Conservation (phyloP, 2,329 filamentous ascomycete genomes). For the Stagonosporopsis rhizophila region DNA sequence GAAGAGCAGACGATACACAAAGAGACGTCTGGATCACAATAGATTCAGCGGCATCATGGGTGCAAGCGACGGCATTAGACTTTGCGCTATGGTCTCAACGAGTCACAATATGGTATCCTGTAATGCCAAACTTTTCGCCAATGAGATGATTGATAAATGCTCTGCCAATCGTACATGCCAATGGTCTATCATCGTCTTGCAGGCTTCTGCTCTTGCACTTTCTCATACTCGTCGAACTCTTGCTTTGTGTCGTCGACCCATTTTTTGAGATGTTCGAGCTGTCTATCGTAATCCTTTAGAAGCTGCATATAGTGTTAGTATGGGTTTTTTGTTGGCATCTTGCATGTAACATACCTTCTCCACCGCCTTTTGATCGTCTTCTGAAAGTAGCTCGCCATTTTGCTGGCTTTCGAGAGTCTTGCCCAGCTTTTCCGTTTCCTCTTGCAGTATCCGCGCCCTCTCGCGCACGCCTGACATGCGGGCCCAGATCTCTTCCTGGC, state of each 20-base stretch:
- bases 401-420: constrained; percentile 56
- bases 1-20: neutral
- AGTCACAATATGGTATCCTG: constrained; percentile 21
- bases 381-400: constrained; percentile 62
- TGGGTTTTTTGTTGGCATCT: neutral
- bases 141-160: constrained; percentile 21
- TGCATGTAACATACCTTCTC: constrained; percentile 69
- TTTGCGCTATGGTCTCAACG: constrained; percentile 8
- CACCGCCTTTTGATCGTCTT: constrained; percentile 73
- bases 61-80: constrained; percentile 8
- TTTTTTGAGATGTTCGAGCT: constrained; percentile 76
- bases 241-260: constrained; percentile 65
- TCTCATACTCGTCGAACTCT: constrained; percentile 65
- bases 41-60: neutral
- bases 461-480: constrained; percentile 77
- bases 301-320: constrained; percentile 59
- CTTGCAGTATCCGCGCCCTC: constrained; percentile 73
- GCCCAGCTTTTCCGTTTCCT: constrained; percentile 74
- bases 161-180: constrained; percentile 25
- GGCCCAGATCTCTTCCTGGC: constrained; percentile 87
- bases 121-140: constrained; percentile 25
- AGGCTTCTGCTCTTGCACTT: constrained; percentile 35
- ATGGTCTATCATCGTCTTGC: constrained; percentile 31
- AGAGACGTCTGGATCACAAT: neutral
- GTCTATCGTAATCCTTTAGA: constrained; percentile 80